Percentiles rank a stretch among this genome's conserved stretches.
Conservation (phyloP, 106 monocot species). For the Vanilla planifolia region DNA sequence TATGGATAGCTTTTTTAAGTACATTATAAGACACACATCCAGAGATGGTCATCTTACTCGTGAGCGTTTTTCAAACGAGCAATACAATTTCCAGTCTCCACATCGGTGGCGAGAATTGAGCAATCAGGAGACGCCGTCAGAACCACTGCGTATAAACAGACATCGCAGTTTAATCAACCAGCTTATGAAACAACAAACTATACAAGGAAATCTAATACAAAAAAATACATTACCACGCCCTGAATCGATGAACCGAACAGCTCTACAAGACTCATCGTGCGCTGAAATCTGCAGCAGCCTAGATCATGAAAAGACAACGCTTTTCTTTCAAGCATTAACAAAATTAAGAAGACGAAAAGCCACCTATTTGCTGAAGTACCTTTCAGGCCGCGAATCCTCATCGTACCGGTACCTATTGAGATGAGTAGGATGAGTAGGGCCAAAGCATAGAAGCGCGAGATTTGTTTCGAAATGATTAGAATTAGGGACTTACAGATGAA, state of each 20-base stretch:
- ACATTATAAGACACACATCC: background rate
- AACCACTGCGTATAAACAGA: constrained; percentile 35
- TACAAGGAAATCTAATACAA: background rate
- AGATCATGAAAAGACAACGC: too few species aligned
- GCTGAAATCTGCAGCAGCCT: constrained; percentile 41
- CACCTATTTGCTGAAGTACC: constrained; percentile 20
- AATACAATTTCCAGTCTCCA: constrained; percentile 62
- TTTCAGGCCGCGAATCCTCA: constrained; percentile 51
- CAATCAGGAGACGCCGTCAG: constrained; percentile 76
- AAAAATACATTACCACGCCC: constrained; percentile 46
- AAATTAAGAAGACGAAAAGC: background rate
- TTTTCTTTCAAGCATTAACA: too few species aligned
- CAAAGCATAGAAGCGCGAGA: background rate
- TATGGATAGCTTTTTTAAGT: too few species aligned
- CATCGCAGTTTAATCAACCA: background rate
- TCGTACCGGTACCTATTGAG: constrained; percentile 56
- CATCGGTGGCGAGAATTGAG: constrained; percentile 82
- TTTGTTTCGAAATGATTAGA: background rate
- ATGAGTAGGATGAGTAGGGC: background rate
- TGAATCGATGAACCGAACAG: constrained; percentile 65
- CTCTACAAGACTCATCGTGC: constrained; percentile 82
- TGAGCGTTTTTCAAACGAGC: constrained; percentile 78
- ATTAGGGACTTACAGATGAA: constrained; percentile 52
- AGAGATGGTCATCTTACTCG: constrained; percentile 29
- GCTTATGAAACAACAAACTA: background rate